Base-by-base conservation (phyloP, 176 grass and related monocot species). In the Sorghum bicolor region DNA sequence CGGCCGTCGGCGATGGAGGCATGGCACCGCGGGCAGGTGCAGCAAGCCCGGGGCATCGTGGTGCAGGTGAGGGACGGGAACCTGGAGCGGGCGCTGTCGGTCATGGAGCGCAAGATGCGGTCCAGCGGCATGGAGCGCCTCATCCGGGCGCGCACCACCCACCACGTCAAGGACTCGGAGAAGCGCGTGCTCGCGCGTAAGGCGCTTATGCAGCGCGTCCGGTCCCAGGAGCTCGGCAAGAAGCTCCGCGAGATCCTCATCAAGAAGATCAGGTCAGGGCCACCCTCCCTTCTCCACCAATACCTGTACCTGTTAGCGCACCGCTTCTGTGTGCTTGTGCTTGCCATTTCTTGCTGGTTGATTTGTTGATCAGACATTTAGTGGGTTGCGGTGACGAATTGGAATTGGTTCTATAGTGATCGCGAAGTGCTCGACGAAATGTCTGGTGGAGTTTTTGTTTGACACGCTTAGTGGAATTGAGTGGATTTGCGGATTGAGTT, bases 81-180 rank as follows among this genome's bases (percentile, higher is more conserved):
- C 91, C 72, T 99, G 80, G 93, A 99, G 66, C 86, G 74, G 58
- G 96, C 96, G 48, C 83, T 99, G 43, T 4, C 38, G 55, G 0
- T 94, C 58, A 99, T 99, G 93, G 87, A 92, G 60, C 87, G 91
- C 82, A 92, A 90, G 87, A 94, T 99, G 83, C 80, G 85, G 39
- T 87, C 83, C 4, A 99, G 93, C 71, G 96, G 93, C 47, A 96
- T 99, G 78, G 96, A 99, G 81, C 75, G 96, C 41, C 87, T 99
- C 33, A 96, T 94, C 86, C 72, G 61, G 48, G 76, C 85, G 67
- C 91, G 69, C 50, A 83, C 86, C 16, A 70, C 87, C 47, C 64
- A 92, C 76, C 96, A 99, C 77, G 60, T 99, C 73, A 99, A 99
- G 93, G 83, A 99, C 81, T 94, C 96, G 20, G 93, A 96, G 89